Percentiles rank a stretch among this genome's conserved stretches.
These are phyloP conservation scores for Colletotrichum agaves DNA, from an alignment of 2,329 filamentous ascomycete species.

Conservation along the genomic window DNA sequence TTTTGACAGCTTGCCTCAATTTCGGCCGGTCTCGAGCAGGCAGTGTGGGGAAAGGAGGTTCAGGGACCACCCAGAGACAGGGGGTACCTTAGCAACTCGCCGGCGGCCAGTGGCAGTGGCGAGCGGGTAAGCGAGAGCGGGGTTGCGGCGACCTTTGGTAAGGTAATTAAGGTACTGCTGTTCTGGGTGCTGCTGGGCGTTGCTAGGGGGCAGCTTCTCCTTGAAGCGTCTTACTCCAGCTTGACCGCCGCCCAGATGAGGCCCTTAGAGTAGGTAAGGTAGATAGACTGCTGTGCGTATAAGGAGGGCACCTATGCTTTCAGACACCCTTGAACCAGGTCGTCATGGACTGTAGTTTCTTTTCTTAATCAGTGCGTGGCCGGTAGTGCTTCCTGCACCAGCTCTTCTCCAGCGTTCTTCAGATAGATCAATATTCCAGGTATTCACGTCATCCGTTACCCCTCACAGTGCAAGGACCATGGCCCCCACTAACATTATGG, in stretches of 20 bases:
- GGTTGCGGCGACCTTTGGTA: conserved; percentile 36
- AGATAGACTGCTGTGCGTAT: too few species aligned
- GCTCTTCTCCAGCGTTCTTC: too few species aligned
- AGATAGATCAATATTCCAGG: not conserved
- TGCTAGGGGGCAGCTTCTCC: conserved; percentile 18
- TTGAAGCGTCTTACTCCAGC: conserved; percentile 7
- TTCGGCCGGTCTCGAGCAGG: conserved; percentile 35
- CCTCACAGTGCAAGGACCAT: conserved; percentile 34
- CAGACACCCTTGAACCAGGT: too few species aligned
- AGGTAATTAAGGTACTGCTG: conserved; percentile 9
- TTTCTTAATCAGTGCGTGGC: too few species aligned
- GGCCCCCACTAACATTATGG: conserved; percentile 1
- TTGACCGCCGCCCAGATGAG: not conserved
- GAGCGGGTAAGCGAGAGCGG: conserved; percentile 28
- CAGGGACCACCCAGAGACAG: conserved; percentile 35
- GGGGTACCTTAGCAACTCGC: conserved; percentile 27
- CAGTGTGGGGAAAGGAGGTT: conserved; percentile 44
- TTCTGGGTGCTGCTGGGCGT: conserved; percentile 6
- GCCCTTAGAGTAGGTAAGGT: not conserved
- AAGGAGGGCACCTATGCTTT: too few species aligned
- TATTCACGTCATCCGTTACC: conserved; percentile 39
- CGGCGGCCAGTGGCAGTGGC: conserved; percentile 22
- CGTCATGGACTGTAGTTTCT: too few species aligned
- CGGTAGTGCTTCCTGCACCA: too few species aligned
- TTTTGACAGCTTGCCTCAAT: conserved; percentile 50